Evolutionary conservation across 1,284 basidiomycete genomes (phyloP).

Genomic region (Lentinus polychrous): DNA sequence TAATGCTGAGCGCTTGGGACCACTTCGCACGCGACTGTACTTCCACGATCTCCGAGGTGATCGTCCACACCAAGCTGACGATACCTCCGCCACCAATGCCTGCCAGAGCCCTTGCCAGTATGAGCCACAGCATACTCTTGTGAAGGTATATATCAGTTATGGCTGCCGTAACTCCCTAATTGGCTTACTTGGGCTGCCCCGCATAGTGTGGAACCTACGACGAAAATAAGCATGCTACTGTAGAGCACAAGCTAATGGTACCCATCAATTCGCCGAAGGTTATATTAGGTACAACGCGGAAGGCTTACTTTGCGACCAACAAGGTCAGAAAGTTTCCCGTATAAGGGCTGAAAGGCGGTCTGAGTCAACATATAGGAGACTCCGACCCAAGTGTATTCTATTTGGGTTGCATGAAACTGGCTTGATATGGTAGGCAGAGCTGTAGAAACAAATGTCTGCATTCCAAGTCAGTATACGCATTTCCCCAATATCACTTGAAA

Average conservation of each 20-base stretch:
- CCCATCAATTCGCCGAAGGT: too few species aligned
- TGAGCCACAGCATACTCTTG: conserved; percentile 56
- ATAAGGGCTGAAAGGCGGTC: conserved; percentile 74
- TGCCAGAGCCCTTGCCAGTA: conserved; percentile 50
- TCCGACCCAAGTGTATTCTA: conserved; percentile 78
- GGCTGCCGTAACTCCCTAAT: background rate
- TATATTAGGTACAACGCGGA: background rate
- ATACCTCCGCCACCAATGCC: conserved; percentile 78
- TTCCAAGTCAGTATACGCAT: conserved; percentile 9
- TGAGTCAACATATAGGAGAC: conserved; percentile 78
- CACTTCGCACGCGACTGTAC: conserved; percentile 63
- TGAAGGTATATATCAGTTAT: too few species aligned
- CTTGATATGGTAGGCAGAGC: conserved; percentile 69
- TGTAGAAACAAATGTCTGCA: conserved; percentile 75
- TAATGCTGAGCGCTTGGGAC: conserved; percentile 75
- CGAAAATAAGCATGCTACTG: conserved; percentile 62
- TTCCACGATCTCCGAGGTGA: conserved; percentile 74
- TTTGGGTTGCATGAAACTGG: conserved; percentile 55
- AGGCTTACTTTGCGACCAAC: conserved; percentile 57
- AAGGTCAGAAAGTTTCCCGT: conserved; percentile 71
- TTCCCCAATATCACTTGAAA: conserved; percentile 12
- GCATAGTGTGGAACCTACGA: conserved; percentile 65
- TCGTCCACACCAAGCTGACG: conserved; percentile 75
- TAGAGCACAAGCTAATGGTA: conserved; percentile 51
- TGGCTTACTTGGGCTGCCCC: conserved; percentile 59